These are phyloP conservation scores for Phialocephala subalpina DNA, from an alignment of 2,329 filamentous ascomycete species.

Conservation along the genomic window DNA sequence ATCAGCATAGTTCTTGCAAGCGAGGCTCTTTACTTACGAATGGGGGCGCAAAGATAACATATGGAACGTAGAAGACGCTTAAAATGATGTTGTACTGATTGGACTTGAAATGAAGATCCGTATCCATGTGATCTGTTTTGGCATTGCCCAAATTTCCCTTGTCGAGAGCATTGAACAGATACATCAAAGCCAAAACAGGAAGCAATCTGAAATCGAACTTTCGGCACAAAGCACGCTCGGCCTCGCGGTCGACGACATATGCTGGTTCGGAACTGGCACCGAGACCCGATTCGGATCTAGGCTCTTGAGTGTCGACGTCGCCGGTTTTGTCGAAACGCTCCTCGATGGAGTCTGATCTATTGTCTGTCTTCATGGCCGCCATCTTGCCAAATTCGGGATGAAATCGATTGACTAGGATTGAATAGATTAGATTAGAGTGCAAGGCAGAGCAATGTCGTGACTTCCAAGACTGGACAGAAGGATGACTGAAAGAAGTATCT, in stretches of 20 bases:
- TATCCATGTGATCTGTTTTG: slow-evolving; percentile 52
- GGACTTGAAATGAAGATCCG: slow-evolving; percentile 64
- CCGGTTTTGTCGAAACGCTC: slow-evolving; percentile 25
- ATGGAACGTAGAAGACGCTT: slow-evolving; percentile 78
- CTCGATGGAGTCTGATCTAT: slow-evolving; percentile 31
- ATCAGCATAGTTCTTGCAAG: slow-evolving; percentile 13
- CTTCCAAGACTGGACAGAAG: background rate
- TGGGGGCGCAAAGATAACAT: slow-evolving; percentile 73
- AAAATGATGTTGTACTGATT: slow-evolving; percentile 76
- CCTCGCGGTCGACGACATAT: slow-evolving; percentile 48
- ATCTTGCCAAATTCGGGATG: slow-evolving; percentile 10
- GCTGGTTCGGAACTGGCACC: slow-evolving; percentile 26
- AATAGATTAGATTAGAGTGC: too few species aligned
- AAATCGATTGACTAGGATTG: background rate
- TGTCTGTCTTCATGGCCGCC: slow-evolving; percentile 37
- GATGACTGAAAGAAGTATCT: too few species aligned
- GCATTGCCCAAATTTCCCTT: slow-evolving; percentile 43
- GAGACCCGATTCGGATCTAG: slow-evolving; percentile 22
- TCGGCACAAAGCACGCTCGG: slow-evolving; percentile 59
- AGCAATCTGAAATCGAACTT: slow-evolving; percentile 63
- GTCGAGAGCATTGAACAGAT: slow-evolving; percentile 57
- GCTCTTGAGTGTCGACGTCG: slow-evolving; percentile 15
- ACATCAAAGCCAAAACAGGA: slow-evolving; percentile 63
- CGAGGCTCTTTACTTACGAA: slow-evolving; percentile 46
- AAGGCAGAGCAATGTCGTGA: background rate